Evolutionary conservation across 2,329 filamentous ascomycete genomes (phyloP), one percentile per base, ranked within the genome.

Genomic region (Alternaria panax): DNA sequence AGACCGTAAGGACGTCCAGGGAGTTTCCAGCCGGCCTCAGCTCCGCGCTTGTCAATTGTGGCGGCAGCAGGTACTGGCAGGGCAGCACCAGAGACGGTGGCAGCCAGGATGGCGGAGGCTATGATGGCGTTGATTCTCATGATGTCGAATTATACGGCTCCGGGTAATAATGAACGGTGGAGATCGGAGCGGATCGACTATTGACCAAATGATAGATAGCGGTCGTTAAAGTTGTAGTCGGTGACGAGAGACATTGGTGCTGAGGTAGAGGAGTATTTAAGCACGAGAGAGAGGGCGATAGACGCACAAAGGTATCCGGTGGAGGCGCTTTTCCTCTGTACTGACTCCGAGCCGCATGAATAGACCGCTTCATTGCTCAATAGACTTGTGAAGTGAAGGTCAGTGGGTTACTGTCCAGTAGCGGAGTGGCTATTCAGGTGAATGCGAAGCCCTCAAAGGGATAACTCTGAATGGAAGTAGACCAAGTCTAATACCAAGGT

Each of bases 41-140:
- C 51, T 20, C 60, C 40, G 27, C 55, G 54, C 1, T 38, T 45
- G 16, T 47, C 54, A 51, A 64, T 62, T 50, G 42, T 27, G 25
- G 43, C 27, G 46, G 51, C 55, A 24, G 55, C 59, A 40, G 59
- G 68, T 62, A 77, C 74, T 66, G 80, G 79, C 55, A 78, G 63
- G 71, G 74, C 77, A 57, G 79, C 78, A 52, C 74, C 74, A 60
- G 77, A 72, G 64, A 77, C 72, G 68, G 78, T 77, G 50, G 77
- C 78, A 52, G 79, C 79, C 48, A 84, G 60, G 51, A 82, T 70
- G 51, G 75, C 67, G 54, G 80, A 75, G 47, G 79, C 68, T 53
- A 82, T 67, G 52, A 83, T 57, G 54, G 78, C 69, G 64, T 80
- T 74, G 71, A 84, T 66, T 78, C 83, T 85, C 84, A 86, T 86